Base-by-base conservation (phyloP, 805 yeast genomes). In the Zygoascus bituminiphila region DNA sequence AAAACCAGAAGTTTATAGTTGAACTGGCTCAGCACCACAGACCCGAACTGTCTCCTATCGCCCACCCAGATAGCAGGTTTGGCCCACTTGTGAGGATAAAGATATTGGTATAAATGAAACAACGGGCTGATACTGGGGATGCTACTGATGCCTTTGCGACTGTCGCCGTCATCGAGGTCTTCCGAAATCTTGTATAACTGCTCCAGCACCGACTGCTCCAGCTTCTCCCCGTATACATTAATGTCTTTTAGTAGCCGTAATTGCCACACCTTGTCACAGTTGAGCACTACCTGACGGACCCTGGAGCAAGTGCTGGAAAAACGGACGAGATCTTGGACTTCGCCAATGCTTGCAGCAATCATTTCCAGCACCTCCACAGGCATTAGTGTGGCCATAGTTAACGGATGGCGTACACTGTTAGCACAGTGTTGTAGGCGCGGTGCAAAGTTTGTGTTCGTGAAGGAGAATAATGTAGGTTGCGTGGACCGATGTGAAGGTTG, bases 1-100 rank as follows among this genome's bases (percentile, higher is more conserved):
- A 44, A 35, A n/a, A 33, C 20, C 21, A 22, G 26, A 12, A 21
- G 21, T 10, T 38, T 19, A 19, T 42, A 46, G 21, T 44, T 38
- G 48, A 58, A 62, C 10, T 48, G 43, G 12, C 59, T 48, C 23
- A 55, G 49, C 45, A 51, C 49, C 21, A 62, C 17, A 5, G 54
- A 49, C 4, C 65, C 65, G 45, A 56, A 56, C 21, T 48, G 49
- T 8, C 47, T 49, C 10, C 48, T 53, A 42, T 58, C 57, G 23
- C 65, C 64, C 37, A 49, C 54, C 65, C 65, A 62, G 3, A 62
- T 19, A 1, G 58, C 54, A 4, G 56, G 57, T 8, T 53, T 46
- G 20, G 61, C 51, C 63, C 63, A 61, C 14, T 41, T 17, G 41
- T 57, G 59, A 17, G 33, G 46, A 35, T 52, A 50, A 24, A 61